phyloP scores from a whole-genome alignment of 108 stramenopile genomes.

The Pinguiococcus pyrenoidosus region DNA sequence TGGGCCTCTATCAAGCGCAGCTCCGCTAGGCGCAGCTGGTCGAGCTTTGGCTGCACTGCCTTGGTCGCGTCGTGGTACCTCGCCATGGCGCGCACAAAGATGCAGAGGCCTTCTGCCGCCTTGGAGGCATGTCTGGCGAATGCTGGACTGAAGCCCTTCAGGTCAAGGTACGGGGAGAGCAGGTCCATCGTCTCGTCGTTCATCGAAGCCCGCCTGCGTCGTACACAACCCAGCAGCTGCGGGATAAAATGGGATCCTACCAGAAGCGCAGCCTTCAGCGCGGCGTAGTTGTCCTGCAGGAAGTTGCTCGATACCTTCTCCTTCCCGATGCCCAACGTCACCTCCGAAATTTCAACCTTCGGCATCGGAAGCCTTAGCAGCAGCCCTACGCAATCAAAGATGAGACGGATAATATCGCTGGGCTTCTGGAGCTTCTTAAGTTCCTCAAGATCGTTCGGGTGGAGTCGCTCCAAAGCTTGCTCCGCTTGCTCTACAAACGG shows the following conservation, averaged over 20 bases:
- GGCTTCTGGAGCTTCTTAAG: conserved; percentile 48
- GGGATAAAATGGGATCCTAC: no score
- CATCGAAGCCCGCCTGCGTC: no score
- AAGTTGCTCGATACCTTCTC: no score
- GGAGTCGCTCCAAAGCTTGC: conserved; percentile 25
- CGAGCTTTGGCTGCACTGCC: no score
- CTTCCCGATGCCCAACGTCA: no score
- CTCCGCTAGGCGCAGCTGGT: conserved; percentile 34
- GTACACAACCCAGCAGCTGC: no score
- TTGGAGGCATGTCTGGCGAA: conserved; percentile 43
- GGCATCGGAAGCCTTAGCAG: no score
- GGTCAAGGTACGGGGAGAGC: conserved; percentile 36
- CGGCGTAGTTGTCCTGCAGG: no score
- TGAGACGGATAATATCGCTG: conserved; percentile 44
- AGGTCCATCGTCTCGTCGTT: conserved; percentile 53
- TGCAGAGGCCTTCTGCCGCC: conserved; percentile 41
- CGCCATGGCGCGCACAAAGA: conserved; percentile 44
- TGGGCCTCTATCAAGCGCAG: conserved; percentile 24
- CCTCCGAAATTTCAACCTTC: conserved; percentile 27
- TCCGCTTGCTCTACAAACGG: conserved; percentile 52
- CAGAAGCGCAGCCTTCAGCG: no score
- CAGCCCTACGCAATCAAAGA: conserved; percentile 46
- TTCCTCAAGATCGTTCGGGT: conserved; percentile 45
- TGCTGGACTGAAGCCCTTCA: conserved; percentile 35
- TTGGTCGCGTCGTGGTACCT: conserved; percentile 48